Evolutionary conservation across 768 basidiomycete species (phyloP), one percentile per base, ranked within the genome.

Genomic region (Coprinopsis strossmayeri): DNA sequence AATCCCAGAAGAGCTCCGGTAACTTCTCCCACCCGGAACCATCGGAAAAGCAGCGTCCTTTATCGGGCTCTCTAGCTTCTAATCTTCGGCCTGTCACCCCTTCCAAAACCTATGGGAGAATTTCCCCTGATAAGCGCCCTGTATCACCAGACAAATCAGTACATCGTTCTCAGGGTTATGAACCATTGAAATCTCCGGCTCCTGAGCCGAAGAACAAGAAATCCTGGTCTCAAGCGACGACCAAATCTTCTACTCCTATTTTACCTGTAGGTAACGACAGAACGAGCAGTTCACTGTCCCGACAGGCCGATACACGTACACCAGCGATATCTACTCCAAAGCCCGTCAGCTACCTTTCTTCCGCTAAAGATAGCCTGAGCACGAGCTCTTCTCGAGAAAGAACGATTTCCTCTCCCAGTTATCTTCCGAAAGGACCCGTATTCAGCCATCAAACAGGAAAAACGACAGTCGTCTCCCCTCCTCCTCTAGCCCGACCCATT

Each of bases 401-500:
- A 46, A 55, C 57, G 28, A 51, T 52, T n/a, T 55, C 56, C 41
- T 51, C 51, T 32, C 53, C 52, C 24, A 49, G 45, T 27, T 48
- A 46, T 37, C 43, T 51, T 41, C 37, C 50, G 53, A 60, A 47
- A 55, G 57, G 18, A 53, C 59, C 23, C 41, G 54, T 45, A 46
- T 56, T 17, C 52, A 49, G 20, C 50, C 61, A 18, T 44, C 55
- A 35, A 26, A 57, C 69, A 1, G 58, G 62, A 20, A 68, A 66
- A 40, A 61, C 71, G 11, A 50, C 63, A n/a, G 57, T 74, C 20
- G 50, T 61, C 23, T 9, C 15, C 9, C 61, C 69, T 24, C 65
- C 72, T 28, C 70, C 74, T 30, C 69, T 82, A 18, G 74, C 78
- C 9, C 71, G 79, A 46, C 73, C 79, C 9, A 71, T 79, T 39